Percentiles rank a stretch among this genome's conserved stretches.
Conservation (phyloP, 2,329 filamentous ascomycete genomes). For the Trichoderma atroviride region DNA sequence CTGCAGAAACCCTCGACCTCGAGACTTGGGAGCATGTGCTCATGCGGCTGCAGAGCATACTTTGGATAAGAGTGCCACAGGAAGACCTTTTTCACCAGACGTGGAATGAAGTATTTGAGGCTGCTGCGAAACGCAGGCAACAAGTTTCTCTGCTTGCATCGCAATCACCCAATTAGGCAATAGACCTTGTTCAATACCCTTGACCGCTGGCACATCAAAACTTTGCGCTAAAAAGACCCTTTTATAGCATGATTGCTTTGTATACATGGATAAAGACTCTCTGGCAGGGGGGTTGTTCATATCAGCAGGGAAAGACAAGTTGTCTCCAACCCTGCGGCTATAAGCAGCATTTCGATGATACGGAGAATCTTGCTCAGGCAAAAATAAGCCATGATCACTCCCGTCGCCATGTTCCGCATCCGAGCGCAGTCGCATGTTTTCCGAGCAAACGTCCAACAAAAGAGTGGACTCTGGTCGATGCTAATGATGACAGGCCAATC, state of each 20-base stretch:
- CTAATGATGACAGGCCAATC: slow-evolving; percentile 5
- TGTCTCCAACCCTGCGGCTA: background rate
- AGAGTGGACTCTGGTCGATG: background rate
- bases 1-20: slow-evolving; percentile 2
- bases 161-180: background rate
- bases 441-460: background rate
- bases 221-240: background rate
- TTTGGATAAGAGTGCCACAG: slow-evolving; percentile 10
- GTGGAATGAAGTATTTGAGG: slow-evolving; percentile 2
- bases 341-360: background rate
- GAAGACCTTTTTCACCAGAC: slow-evolving; percentile 16
- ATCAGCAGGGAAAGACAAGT: background rate
- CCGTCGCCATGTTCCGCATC: background rate
- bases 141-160: background rate
- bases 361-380: background rate
- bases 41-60: background rate
- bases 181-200: background rate
- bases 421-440: background rate
- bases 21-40: slow-evolving; percentile 1
- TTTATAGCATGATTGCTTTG: background rate
- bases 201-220: background rate
- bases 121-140: background rate
- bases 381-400: background rate
- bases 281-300: background rate
- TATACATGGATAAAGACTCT: background rate